phyloP scores from a whole-genome alignment of 306 rosid genomes.

The Cicer cuneatum region DNA sequence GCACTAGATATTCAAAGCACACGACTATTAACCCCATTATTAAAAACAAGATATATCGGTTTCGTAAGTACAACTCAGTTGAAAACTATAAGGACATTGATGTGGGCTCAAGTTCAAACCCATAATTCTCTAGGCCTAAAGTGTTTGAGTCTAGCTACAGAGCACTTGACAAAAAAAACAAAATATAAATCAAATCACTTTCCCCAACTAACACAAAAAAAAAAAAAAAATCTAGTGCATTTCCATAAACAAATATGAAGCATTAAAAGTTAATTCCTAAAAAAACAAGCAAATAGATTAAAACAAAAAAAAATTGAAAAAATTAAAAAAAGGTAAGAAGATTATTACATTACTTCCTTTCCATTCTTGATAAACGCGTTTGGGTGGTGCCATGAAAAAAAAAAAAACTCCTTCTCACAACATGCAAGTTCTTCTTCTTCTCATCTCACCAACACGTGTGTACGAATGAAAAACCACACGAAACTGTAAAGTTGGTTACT shows the following conservation, averaged over 20 bases:
- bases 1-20: slow-evolving; percentile 28
- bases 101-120: too few relatives aligned
- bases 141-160: too few relatives aligned
- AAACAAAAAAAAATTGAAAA: not conserved
- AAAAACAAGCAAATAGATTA: not conserved
- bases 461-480: slow-evolving; percentile 20
- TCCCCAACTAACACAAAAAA: slow-evolving; percentile 22
- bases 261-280: slow-evolving; percentile 29
- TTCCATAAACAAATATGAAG: slow-evolving; percentile 38
- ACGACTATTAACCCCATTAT: slow-evolving; percentile 5
- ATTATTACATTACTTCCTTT: slow-evolving; percentile 93
- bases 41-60: not conserved
- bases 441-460: slow-evolving; percentile 49
- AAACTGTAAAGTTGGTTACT: slow-evolving; percentile 21
- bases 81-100: too few relatives aligned
- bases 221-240: slow-evolving; percentile 49
- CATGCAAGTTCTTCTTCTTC: slow-evolving; percentile 44
- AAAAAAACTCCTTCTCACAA: slow-evolving; percentile 32
- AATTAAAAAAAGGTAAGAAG: not conserved
- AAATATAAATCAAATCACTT: slow-evolving; percentile 26
- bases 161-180: not conserved
- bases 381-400: slow-evolving; percentile 67
- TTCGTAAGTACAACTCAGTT: too few relatives aligned
- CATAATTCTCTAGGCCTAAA: too few relatives aligned
- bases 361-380: slow-evolving; percentile 91